Evolutionary conservation across 805 yeast species (phyloP), one percentile per base, ranked within the genome.

Genomic region (Scheffersomyces lignosus): DNA sequence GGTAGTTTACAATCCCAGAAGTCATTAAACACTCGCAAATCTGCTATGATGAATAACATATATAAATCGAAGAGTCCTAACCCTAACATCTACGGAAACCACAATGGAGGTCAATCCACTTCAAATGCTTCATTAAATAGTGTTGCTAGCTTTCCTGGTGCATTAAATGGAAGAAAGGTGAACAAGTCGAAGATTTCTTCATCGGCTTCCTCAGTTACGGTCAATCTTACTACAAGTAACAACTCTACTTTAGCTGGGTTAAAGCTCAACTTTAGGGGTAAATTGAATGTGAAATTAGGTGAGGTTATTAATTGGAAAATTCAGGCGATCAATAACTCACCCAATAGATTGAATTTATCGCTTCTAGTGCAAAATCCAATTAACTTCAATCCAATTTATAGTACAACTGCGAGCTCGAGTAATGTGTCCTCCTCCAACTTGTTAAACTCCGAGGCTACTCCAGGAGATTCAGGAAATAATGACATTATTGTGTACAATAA

Each of bases 271-370:
- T 77, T 85, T 39, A 65, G 73, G 4, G 93, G 95, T 0, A 75
- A 77, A 8, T 74, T 83, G 4, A 67, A 71, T 27, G 79, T 83
- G 4, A 65, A 69, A 45, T 58, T 82, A 7, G 91, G 93, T 2
- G 73, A 77, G 27, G 65, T 70, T 2, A 77, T 77, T 52, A 72
- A 67, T 36, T 81, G 90, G 85, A 71, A 71, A 32, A 67, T 86
- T 10, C 84, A 80, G 47, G 79, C 83, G 1, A 72, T 83, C 35
- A 86, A 86, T 62, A 71, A 71, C 41, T 73, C 85, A 1, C 46
- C 59, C n/a, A 69, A 69, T 16, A 52, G 68, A 13, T 59, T 83
- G 42, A 74, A 77, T 36, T 54, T 84, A 31, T 68, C 85, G 3
- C 60, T 85, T 36, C 37, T 62, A 48, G 57, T 60, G 15, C 64